Conservation (phyloP, 2,329 filamentous ascomycete species). For the Nothomitra cinnamomea region DNA sequence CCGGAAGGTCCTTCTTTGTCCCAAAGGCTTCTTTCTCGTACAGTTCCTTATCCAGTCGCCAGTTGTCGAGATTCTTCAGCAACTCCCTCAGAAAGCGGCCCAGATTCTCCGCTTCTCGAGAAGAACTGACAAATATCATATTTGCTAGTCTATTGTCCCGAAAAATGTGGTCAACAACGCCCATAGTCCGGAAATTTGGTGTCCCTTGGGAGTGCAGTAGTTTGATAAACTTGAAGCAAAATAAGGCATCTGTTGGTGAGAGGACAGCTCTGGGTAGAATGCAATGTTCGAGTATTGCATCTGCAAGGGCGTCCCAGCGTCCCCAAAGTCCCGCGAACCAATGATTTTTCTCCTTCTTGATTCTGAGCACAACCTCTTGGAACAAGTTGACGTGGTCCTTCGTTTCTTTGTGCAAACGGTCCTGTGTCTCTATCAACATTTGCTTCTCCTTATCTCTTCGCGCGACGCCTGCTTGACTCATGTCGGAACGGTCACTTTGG, state of each 20-base stretch:
- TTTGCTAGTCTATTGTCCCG: constrained; percentile 62
- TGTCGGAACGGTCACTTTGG: constrained; percentile 54
- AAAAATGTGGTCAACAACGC: constrained; percentile 71
- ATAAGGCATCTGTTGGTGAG: constrained; percentile 77
- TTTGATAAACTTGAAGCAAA: constrained; percentile 70
- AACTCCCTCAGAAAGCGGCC: constrained; percentile 77
- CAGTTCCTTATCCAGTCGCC: constrained; percentile 60
- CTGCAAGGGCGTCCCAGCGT: constrained; percentile 50
- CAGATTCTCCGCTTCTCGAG: constrained; percentile 83
- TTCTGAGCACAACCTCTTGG: constrained; percentile 46
- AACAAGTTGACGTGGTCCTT: constrained; percentile 51
- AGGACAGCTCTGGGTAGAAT: constrained; percentile 75
- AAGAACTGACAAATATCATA: constrained; percentile 77
- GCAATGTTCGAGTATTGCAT: constrained; percentile 73
- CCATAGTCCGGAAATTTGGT: constrained; percentile 72
- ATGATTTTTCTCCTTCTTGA: constrained; percentile 56
- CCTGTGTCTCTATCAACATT: constrained; percentile 48
- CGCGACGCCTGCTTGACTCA: constrained; percentile 45
- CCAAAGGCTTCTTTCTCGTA: constrained; percentile 78
- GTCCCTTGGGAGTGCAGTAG: constrained; percentile 73
- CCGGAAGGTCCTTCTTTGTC: constrained; percentile 45
- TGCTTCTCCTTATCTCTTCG: constrained; percentile 56
- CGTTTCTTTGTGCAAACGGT: constrained; percentile 55
- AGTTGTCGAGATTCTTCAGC: constrained; percentile 60
- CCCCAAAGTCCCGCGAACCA: constrained; percentile 58